Conservation (phyloP, 2,329 filamentous ascomycete genomes). For the Plenodomus tracheiphilus region DNA sequence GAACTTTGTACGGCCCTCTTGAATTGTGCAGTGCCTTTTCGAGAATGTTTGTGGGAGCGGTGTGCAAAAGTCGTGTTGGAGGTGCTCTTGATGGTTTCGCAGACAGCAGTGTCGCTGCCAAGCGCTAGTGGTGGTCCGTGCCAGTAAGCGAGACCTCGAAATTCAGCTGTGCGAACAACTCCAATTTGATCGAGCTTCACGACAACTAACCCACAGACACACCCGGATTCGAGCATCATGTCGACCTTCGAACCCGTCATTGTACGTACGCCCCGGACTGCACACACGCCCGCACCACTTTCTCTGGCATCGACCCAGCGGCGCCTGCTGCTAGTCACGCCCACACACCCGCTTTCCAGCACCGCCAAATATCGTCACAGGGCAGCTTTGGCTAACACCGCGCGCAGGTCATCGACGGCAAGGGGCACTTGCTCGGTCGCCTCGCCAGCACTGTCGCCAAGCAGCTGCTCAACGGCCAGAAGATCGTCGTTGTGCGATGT, state of each 20-base stretch:
- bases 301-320: not conserved
- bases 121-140: not conserved
- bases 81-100: not conserved
- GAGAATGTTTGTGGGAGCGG: too few species aligned
- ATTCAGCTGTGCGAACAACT: not conserved
- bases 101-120: not conserved
- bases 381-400: constrained; percentile 32
- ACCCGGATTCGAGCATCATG: constrained; percentile 55
- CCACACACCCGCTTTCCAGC: constrained; percentile 10
- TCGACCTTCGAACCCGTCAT: constrained; percentile 68
- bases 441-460: constrained; percentile 97
- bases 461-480: constrained; percentile 98
- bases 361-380: constrained; percentile 8
- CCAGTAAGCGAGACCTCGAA: not conserved
- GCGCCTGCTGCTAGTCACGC: constrained; percentile 14
- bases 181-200: not conserved
- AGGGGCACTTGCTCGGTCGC: constrained; percentile 99
- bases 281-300: constrained; percentile 9
- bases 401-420: constrained; percentile 88
- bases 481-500: constrained; percentile 98
- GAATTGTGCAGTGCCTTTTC: too few species aligned
- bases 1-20: too few species aligned
- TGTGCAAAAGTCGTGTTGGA: not conserved
- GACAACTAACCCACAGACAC: constrained; percentile 38
- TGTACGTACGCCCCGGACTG: constrained; percentile 53